phyloP scores from a whole-genome alignment of 164 flowering plant genomes.

The Nelumbo lutea region DNA sequence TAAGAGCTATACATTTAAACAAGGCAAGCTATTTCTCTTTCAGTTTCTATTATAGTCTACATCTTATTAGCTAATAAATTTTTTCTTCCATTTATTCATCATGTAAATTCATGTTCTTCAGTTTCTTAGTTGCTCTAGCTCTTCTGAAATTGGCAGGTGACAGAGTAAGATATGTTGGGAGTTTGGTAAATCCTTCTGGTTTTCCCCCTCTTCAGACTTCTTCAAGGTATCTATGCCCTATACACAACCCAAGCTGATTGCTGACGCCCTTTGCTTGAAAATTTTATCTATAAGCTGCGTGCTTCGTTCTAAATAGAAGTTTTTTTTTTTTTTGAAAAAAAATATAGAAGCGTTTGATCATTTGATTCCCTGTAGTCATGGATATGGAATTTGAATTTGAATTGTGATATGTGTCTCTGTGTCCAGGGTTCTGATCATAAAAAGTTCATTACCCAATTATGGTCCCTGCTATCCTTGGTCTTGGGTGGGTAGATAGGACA shows the following conservation, averaged over 20 bases:
- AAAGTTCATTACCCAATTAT: too few species aligned
- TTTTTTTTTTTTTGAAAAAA: too few species aligned
- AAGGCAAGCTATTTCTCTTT: conserved; percentile 30
- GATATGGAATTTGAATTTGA: too few species aligned
- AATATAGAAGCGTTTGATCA: not conserved
- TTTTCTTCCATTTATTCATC: not conserved
- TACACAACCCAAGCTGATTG: not conserved
- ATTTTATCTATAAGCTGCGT: not conserved
- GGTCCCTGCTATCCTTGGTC: too few species aligned
- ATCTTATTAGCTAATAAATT: not conserved
- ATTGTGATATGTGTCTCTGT: too few species aligned
- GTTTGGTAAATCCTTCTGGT: conserved; percentile 34
- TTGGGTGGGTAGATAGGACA: too few species aligned
- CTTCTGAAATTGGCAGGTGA: conserved; percentile 52
- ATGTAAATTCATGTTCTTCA: not conserved
- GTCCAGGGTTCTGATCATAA: too few species aligned
- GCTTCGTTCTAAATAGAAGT: not conserved
- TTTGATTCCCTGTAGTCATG: not conserved
- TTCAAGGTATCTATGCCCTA: conserved; percentile 36
- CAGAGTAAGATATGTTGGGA: conserved; percentile 64
- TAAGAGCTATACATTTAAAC: conserved; percentile 46
- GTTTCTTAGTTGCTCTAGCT: not conserved
- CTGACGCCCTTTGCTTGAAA: not conserved
- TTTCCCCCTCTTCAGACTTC: conserved; percentile 33
- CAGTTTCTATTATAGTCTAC: not conserved